Conservation (phyloP, 2,329 filamentous ascomycete species). For the Thermomyces lanuginosus region DNA sequence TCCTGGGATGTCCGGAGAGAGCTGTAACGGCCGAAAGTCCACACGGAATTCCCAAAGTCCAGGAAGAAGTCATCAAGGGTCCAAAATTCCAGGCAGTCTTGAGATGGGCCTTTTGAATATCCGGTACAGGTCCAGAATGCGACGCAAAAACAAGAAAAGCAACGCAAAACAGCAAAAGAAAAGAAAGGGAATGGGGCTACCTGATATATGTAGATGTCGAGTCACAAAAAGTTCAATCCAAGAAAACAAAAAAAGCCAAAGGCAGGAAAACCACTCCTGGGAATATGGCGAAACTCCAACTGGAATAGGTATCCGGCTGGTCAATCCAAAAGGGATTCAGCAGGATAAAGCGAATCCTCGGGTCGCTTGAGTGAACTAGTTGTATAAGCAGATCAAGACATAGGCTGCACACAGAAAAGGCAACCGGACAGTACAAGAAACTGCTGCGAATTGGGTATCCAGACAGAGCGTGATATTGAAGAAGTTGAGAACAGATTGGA, state of each 20-base stretch:
- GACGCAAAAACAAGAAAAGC: constrained; percentile 10
- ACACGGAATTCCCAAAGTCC: too few species aligned
- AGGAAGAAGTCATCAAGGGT: too few species aligned
- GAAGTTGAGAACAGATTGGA: constrained; percentile 4
- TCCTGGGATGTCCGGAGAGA: constrained; percentile 6
- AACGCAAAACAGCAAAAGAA: constrained; percentile 11
- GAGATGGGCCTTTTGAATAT: too few species aligned
- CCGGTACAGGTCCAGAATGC: constrained; percentile 8
- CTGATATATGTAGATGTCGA: constrained; percentile 17
- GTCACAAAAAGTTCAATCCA: constrained; percentile 6
- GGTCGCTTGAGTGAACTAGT: constrained; percentile 3
- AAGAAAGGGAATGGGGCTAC: constrained; percentile 27
- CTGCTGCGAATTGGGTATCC: constrained; percentile 3
- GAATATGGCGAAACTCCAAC: constrained; percentile 5
- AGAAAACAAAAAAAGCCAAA: constrained; percentile 12
- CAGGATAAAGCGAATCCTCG: constrained; percentile 6
- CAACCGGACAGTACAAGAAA: neutral
- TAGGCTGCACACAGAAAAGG: neutral
- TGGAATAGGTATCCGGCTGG: constrained; percentile 3
- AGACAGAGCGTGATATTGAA: neutral
- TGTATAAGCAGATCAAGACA: constrained; percentile 1
- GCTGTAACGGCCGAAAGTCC: too few species aligned
- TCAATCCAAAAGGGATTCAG: constrained; percentile 1
- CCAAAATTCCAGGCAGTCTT: too few species aligned
- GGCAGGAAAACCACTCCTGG: constrained; percentile 11